Percentiles rank a stretch among this genome's conserved stretches.
These are phyloP conservation scores for Choricystis sp. DNA, from an alignment of 139 green algal species.

Conservation along the genomic window DNA sequence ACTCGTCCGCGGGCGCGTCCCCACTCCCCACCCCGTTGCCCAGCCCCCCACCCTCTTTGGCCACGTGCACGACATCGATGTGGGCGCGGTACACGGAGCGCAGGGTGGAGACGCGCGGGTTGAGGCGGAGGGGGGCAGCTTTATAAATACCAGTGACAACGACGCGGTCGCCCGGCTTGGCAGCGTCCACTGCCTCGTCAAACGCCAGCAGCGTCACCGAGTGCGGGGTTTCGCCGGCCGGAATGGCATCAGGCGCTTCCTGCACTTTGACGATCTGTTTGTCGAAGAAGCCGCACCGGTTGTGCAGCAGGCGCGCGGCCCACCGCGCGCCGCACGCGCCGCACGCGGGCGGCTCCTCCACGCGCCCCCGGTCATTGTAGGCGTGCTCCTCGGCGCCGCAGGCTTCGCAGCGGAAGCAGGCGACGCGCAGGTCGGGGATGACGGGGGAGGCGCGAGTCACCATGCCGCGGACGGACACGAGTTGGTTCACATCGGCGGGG, in stretches of 20 bases:
- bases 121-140: constrained; percentile 39
- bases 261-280: constrained; percentile 77
- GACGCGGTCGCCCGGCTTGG: constrained; percentile 66
- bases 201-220: constrained; percentile 68
- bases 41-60: constrained; percentile 16
- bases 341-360: constrained; percentile 70
- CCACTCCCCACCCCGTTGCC: constrained; percentile 14
- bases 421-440: constrained; percentile 68
- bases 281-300: constrained; percentile 68
- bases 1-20: background rate
- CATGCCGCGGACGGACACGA: constrained; percentile 89
- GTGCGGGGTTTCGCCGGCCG: constrained; percentile 94
- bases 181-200: constrained; percentile 66
- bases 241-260: constrained; percentile 88
- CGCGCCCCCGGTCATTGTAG: constrained; percentile 42
- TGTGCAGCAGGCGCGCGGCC: constrained; percentile 64
- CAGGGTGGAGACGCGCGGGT: background rate
- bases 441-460: constrained; percentile 73
- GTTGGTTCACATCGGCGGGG: constrained; percentile 77
- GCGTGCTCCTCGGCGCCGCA: constrained; percentile 13
- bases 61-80: constrained; percentile 83
- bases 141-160: constrained; percentile 69
- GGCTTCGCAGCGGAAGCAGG: constrained; percentile 17
- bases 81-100: constrained; percentile 48
- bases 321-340: constrained; percentile 8